These are phyloP conservation scores for Saturnispora mendoncae DNA, from an alignment of 805 yeast species.

Conservation along the genomic window DNA sequence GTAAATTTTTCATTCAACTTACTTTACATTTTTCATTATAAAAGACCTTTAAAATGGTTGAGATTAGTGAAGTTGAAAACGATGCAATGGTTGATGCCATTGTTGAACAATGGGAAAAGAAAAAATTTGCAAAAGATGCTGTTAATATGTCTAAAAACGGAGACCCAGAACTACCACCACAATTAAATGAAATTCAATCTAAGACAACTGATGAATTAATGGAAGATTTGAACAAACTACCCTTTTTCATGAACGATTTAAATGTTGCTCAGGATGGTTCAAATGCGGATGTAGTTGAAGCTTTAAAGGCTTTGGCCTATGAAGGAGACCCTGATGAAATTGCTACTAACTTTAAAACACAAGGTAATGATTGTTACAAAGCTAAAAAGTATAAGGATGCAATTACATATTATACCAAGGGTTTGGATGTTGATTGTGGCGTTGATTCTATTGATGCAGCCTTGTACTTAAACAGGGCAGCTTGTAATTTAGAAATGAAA, in stretches of 20 bases:
- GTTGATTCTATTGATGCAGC: constrained; percentile 49
- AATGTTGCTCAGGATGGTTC: constrained; percentile 73
- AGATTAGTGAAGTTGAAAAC: constrained; percentile 24
- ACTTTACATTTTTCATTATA: background rate
- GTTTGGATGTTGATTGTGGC: constrained; percentile 60
- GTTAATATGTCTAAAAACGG: constrained; percentile 31
- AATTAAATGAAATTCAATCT: constrained; percentile 51
- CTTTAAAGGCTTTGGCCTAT: constrained; percentile 81
- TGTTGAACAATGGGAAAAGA: constrained; percentile 28
- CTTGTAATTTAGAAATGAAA: constrained; percentile 77
- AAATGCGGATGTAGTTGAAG: constrained; percentile 69
- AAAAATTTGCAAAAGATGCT: background rate
- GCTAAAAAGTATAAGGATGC: constrained; percentile 68
- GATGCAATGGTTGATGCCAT: constrained; percentile 16
- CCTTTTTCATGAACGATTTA: constrained; percentile 87
- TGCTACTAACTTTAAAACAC: constrained; percentile 81
- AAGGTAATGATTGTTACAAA: constrained; percentile 84
- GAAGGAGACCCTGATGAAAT: constrained; percentile 94
- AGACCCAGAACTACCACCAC: constrained; percentile 77
- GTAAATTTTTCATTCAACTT: background rate
- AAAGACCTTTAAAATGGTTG: constrained; percentile 28
- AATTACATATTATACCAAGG: constrained; percentile 68
- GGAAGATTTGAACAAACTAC: constrained; percentile 70
- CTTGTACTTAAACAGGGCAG: constrained; percentile 75
- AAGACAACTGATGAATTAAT: constrained; percentile 70